Evolutionary conservation across 305 asterid genomes (phyloP), one percentile per base, ranked within the genome.

Genomic region (Fraxinus sp.): DNA sequence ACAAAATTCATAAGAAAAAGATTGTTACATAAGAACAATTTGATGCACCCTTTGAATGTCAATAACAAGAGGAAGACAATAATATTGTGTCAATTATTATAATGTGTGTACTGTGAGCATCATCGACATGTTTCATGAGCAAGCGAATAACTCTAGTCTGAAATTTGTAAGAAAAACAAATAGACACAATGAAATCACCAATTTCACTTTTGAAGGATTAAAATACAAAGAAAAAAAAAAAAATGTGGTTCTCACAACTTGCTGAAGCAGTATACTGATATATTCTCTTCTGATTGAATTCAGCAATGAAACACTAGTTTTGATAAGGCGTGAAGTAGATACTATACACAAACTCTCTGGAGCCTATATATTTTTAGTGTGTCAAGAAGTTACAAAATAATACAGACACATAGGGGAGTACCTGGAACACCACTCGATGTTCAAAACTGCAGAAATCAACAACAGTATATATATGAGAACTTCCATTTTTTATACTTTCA

Each of bases 351-450:
- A 18, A 7, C 13, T 57, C 28, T 7, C 68, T 18, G 68, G 5
- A 57, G 28, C 68, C 68, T 20, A 18, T 57, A 7, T 18, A 18
- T 18, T 57, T 18, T 57, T 9, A 20, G 26, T 7, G 26, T 16
- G 11, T 57, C 68, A 18, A 57, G 4, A 57, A 18, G 68, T 18
- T 57, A n/a, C 10, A 20, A 57, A 57, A 57, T 57, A 57, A 18
- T 5, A 18, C 1, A 18, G 24, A 80, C 66, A 78, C 41, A 73
- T 59, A 7, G 35, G 78, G 41, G 77, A 84, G 81, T 87, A 96
- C 98, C 99, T 94, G 98, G 89, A 96, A 94, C 83, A 93, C 98
- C 86, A 96, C 98, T 75, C 97, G 93, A 88, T 94, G 99, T 86
- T 96, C 99, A 73, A 94, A 96, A 91, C 97, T 93, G 92, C 98